phyloP scores from a whole-genome alignment of 768 basidiomycete species.

The Suillus americanus region DNA sequence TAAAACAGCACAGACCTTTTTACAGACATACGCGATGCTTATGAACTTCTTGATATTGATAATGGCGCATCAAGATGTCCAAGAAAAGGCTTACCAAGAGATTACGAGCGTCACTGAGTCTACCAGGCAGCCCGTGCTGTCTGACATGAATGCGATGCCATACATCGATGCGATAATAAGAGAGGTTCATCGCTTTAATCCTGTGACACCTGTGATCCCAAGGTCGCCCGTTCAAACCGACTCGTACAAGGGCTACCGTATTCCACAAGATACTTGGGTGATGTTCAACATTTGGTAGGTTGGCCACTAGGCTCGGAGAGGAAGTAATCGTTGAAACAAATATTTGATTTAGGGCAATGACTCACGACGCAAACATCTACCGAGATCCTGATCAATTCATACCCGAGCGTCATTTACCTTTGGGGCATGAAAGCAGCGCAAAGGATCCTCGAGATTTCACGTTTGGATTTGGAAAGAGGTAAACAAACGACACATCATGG shows the following conservation, averaged over 20 bases:
- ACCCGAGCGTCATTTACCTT: neutral
- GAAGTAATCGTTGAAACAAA: neutral
- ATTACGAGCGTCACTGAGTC: neutral
- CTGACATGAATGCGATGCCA: neutral
- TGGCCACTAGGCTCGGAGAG: neutral
- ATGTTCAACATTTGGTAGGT: neutral
- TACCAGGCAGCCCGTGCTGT: neutral
- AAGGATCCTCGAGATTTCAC: neutral
- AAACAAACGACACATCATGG: neutral
- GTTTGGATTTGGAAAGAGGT: neutral
- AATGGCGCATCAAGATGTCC: neutral
- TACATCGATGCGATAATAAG: neutral
- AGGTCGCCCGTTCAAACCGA: neutral
- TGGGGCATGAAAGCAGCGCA: neutral
- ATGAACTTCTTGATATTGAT: neutral
- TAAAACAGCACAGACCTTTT: neutral
- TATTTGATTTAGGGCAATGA: neutral
- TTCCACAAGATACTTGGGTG: neutral
- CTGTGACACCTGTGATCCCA: neutral
- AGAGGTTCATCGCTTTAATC: neutral
- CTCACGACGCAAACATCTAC: neutral
- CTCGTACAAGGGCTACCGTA: neutral
- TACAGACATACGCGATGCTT: neutral
- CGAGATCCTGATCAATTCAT: neutral
- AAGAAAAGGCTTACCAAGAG: neutral